A percentile compares a stretch with the other conserved stretches of the same genome.
Evolutionary conservation across 2,329 filamentous ascomycete species (phyloP).

Genomic region (Fusarium sp.): DNA sequence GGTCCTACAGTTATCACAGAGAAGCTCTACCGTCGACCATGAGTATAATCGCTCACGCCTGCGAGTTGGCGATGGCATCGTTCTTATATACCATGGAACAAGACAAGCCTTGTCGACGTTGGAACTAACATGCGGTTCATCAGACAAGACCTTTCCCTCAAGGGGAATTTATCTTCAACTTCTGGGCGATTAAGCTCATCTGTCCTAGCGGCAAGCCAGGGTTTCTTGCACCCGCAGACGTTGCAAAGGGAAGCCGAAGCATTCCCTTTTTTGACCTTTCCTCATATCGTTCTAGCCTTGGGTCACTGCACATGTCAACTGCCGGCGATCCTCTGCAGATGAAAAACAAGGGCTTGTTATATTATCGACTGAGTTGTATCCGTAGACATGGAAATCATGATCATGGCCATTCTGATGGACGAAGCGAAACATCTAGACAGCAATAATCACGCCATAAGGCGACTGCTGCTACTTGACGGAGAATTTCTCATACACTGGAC

Average conservation of each 20-base stretch:
- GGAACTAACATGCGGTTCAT: constrained; percentile 15
- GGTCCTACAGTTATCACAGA: not conserved
- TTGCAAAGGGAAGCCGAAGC: constrained; percentile 18
- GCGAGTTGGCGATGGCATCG: constrained; percentile 1
- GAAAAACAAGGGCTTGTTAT: no score
- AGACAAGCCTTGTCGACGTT: not conserved
- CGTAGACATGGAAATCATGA: no score
- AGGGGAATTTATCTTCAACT: constrained; percentile 43
- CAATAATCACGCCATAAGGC: constrained; percentile 36
- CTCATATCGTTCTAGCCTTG: constrained; percentile 41
- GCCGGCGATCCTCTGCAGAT: not conserved
- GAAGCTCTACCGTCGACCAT: not conserved
- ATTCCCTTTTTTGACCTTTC: no score
- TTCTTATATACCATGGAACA: not conserved
- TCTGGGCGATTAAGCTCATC: constrained; percentile 45
- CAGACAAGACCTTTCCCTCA: constrained; percentile 42
- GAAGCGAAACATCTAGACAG: no score
- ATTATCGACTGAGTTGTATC: no score
- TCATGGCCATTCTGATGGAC: no score
- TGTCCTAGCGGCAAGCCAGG: constrained; percentile 41
- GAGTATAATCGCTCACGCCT: no score
- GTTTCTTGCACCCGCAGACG: constrained; percentile 42
- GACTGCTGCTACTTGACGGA: constrained; percentile 27
- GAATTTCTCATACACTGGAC: no score
- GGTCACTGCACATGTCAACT: constrained; percentile 26